These are phyloP conservation scores for Curvularia sp. DNA, from an alignment of 2,329 filamentous ascomycete species.

Conservation along the genomic window DNA sequence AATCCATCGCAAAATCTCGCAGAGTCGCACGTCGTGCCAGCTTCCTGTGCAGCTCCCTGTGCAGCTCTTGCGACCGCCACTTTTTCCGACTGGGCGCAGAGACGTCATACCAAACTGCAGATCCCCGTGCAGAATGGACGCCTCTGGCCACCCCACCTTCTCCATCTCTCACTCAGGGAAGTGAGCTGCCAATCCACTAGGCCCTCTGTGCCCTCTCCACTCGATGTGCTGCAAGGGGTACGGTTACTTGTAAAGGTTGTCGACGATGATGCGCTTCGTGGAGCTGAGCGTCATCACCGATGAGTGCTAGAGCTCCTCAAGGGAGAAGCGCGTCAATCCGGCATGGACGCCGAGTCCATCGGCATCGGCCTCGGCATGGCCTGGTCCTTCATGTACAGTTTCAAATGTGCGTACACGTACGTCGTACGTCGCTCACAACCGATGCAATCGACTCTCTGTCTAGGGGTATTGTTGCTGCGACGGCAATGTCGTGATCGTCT, in stretches of 20 bases:
- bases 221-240: constrained; percentile 1
- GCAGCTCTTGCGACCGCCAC: constrained; percentile 6
- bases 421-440: constrained; percentile 2
- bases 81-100: constrained; percentile 8
- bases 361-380: constrained; percentile 6
- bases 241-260: constrained; percentile 8
- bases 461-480: not conserved
- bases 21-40: not conserved
- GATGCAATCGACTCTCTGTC: constrained; percentile 2
- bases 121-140: constrained; percentile 17
- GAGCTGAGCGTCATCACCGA: constrained; percentile 1
- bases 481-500: not conserved
- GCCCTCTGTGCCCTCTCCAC: constrained; percentile 1
- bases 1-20: not conserved
- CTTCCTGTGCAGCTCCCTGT: not conserved
- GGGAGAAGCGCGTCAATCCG: constrained; percentile 5
- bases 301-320: constrained; percentile 5
- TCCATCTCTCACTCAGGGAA: constrained; percentile 1
- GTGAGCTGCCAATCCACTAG: constrained; percentile 1
- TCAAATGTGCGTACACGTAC: not conserved
- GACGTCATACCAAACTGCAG: constrained; percentile 25
- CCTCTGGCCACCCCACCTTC: constrained; percentile 11
- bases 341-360: constrained; percentile 4
- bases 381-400: not conserved
- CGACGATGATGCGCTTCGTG: constrained; percentile 9